These are phyloP conservation scores for Camelina hispida DNA, from an alignment of 345 rosid genomes.

Conservation along the genomic window DNA sequence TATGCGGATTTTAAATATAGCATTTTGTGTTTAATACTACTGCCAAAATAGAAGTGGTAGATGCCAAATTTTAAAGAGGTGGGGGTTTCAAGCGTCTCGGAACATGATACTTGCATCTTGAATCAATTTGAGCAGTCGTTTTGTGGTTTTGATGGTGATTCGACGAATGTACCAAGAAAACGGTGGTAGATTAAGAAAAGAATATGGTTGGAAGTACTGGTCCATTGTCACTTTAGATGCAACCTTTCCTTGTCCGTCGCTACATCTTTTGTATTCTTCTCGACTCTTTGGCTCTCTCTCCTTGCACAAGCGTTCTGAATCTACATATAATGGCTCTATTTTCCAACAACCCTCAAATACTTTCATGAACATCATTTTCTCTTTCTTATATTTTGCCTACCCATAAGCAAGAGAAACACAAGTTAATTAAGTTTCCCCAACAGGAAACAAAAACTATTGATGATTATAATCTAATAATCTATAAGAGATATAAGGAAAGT, in stretches of 20 bases:
- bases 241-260: conserved; percentile 68
- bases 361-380: conserved; percentile 72
- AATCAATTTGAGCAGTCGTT: no score
- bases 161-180: conserved; percentile 79
- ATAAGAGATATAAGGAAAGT: neutral
- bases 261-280: conserved; percentile 63
- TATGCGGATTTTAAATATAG: no score
- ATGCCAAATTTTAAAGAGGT: no score
- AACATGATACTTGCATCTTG: no score
- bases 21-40: no score
- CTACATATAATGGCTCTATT: conserved; percentile 68
- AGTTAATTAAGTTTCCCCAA: neutral
- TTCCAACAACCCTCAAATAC: conserved; percentile 74
- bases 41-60: no score
- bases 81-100: no score
- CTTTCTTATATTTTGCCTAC: conserved; percentile 70
- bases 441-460: neutral
- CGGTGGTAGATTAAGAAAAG: conserved; percentile 67
- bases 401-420: neutral
- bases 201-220: conserved; percentile 67
- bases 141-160: conserved; percentile 50
- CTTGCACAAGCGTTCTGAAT: conserved; percentile 56
- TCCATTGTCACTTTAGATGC: conserved; percentile 70
- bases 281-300: conserved; percentile 59
- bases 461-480: neutral